Conservation (phyloP, 177 flowering plant species). For the Vitis hybrid region DNA sequence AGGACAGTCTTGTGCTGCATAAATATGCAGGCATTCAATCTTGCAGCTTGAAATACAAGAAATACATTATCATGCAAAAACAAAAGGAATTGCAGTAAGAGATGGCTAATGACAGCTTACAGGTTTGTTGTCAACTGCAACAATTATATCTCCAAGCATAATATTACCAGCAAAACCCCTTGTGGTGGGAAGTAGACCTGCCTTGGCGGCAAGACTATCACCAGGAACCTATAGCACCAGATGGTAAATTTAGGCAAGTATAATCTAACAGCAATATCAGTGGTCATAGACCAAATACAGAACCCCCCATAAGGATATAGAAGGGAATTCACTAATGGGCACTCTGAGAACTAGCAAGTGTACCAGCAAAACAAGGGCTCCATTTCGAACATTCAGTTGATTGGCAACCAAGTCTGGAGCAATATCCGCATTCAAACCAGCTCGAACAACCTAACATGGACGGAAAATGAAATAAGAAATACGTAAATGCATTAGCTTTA, state of each 20-base stretch:
- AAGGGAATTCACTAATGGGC: not conserved
- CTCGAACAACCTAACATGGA: slow-evolving; percentile 66
- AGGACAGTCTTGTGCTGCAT: not conserved
- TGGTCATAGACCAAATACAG: not conserved
- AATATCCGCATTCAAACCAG: slow-evolving; percentile 75
- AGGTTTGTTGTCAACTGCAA: slow-evolving; percentile 69
- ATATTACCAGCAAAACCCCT: slow-evolving; percentile 95
- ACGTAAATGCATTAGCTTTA: not conserved
- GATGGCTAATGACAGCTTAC: slow-evolving; percentile 37
- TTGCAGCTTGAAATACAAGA: not conserved
- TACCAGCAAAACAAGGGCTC: slow-evolving; percentile 87
- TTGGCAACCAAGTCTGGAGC: slow-evolving; percentile 88
- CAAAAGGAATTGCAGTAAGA: slow-evolving; percentile 6
- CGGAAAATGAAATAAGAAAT: not conserved
- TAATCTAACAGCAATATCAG: not conserved
- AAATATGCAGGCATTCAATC: not conserved
- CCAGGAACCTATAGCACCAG: slow-evolving; percentile 56
- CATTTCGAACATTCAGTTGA: slow-evolving; percentile 90
- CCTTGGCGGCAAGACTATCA: slow-evolving; percentile 78
- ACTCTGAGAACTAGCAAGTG: not conserved
- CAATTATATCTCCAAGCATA: slow-evolving; percentile 77
- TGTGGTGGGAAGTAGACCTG: slow-evolving; percentile 72
- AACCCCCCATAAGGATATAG: no score
- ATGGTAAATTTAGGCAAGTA: slow-evolving; percentile 7
- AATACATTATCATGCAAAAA: not conserved